Base-by-base conservation (phyloP, 2,329 filamentous ascomycete species). In the Stenocarpella maydis region DNA sequence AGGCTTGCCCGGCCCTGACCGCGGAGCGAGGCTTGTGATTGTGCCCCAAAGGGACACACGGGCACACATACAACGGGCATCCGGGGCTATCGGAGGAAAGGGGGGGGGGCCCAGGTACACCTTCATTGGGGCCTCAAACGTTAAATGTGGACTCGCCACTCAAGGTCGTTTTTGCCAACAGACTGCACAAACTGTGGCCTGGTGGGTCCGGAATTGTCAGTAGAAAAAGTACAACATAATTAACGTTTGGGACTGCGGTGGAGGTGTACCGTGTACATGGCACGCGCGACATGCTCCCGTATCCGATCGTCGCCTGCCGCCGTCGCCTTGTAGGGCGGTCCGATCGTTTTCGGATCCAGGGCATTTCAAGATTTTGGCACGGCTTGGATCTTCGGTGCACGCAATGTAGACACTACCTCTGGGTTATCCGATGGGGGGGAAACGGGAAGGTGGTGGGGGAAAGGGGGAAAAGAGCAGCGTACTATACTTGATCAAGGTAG, bases 281-380 rank as follows among this genome's bases (percentile, higher is more conserved):
- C n/a, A 49, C 31, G 58, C 10, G 21, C 28, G 58, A 49, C 24
- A n/a, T 24, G 41, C 58, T 63, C 28, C 43, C 14, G 19, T 63
- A 28, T 17, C 31, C 43, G 43, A 63, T 49, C 26, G 41, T 63
- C 28, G 43, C 14, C 41, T 28, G 41, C 58, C 43, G 58, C 58
- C 43, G 41, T 49, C 58, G 58, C 58, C 58, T 26, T 49, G 43
- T 49, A 63, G 58, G 58, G 58, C 58, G 58, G 58, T 49, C 58
- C 58, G 58, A 63, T 63, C 58, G 43, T 37, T 63, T 15, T 63
- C 58, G 58, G 58, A 63, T 63, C 58, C 58, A 63, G 58, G 19
- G n/a, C 58, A 37, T 12, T 49, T 47, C 17, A 31, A 49, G 58
- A 63, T n/a, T 63, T 14, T 63, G 58, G 58, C 58, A 63, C 58